Evolutionary conservation across 495 filamentous ascomycete species (phyloP), one percentile per base, ranked within the genome.

Genomic region (Penicillium subrubescens): DNA sequence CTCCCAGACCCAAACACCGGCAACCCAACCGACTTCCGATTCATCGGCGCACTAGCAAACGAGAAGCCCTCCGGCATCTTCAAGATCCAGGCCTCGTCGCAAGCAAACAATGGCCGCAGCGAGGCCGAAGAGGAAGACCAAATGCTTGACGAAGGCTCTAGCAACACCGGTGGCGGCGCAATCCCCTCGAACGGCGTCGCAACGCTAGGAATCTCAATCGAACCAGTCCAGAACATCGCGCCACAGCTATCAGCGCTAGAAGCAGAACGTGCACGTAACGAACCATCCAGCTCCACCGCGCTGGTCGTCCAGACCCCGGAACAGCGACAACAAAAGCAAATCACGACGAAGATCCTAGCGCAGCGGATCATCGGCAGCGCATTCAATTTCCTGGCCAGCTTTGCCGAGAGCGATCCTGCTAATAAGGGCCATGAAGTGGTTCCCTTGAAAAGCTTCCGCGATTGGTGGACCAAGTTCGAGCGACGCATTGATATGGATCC

Each of bases 401-500:
- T 96, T 82, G 90, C 89, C 50, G 83, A 82, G 52, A 76, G 72
- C 10, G 80, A 80, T 67, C 70, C 71, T 12, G 72, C 62, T 11
- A 65, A 69, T 19, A 82, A 78, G 39, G 91, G 86, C 12, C 84
- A 89, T 55, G 94, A 97, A 73, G 88, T 96, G 14, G 90, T 99
- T 25, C 92, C 96, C 37, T 72, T 99, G 59, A 92, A 89, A 79
- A 90, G 89, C 14, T 98, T 99, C 76, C 88, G 91, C 73, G 93
- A 97, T 59, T 99, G 96, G 95, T 99, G 95, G 95, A 82, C 78
- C 56, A 97, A 97, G 77, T 99, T 99, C 81, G 95, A 99, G 86
- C 86, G 86, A 43, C 89, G 87, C 76, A 83, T 98, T 33, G 89
- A 93, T 72, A 79, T 84, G 60, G 95, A 99, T 81, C 96, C 96